Evolutionary conservation across 129 eudicot genomes (phyloP), one percentile per base, ranked within the genome.

Genomic region (Chrysanthemum makinoi): DNA sequence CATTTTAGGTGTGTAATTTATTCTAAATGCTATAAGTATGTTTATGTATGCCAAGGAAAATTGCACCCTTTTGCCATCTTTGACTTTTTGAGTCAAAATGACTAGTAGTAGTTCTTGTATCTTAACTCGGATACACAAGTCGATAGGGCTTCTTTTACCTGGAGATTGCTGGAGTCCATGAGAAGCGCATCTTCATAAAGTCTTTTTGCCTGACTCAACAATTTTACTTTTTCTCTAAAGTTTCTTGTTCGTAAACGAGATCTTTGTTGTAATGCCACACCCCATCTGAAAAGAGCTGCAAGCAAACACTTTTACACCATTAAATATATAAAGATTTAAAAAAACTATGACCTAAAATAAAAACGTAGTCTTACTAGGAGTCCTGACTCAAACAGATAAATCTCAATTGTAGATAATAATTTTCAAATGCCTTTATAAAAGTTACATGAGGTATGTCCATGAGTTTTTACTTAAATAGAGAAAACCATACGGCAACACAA

Each of bases 241-340:
- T 81, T 86, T 68, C 89, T 84, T 22, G 84, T 87, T 69, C 94
- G 80, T 66, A 94, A 72, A 10, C 90, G 96, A 0, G 99, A 87
- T 71, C 99, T 86, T 64, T 94, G 99, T 77, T 94, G 99, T 68
- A 94, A 76, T 26, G 94, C 91, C 48, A 81, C 80, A 13, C 93
- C 99, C 99, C 99, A 94, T 86, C 94, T 86, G 77, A 85, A 94
- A 69, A 94, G 94, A 86, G 99, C 99, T 94, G 89, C 89, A 89
- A 57, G 22, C 35, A 62, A 2, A 77, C 61, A 63, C 43, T 62
- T 63, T 6, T 10, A 68, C 22, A 26, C 62, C 52, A 63, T 14
- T 61, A 62, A 51, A 16, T 13, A 26, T 47, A 11, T 14, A 15
- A 59, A 15, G 49, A 10, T 47, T 44, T 1, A 14, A 20, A 13